Conservation (phyloP, 805 yeast genomes). For the Candida lessepsii region DNA sequence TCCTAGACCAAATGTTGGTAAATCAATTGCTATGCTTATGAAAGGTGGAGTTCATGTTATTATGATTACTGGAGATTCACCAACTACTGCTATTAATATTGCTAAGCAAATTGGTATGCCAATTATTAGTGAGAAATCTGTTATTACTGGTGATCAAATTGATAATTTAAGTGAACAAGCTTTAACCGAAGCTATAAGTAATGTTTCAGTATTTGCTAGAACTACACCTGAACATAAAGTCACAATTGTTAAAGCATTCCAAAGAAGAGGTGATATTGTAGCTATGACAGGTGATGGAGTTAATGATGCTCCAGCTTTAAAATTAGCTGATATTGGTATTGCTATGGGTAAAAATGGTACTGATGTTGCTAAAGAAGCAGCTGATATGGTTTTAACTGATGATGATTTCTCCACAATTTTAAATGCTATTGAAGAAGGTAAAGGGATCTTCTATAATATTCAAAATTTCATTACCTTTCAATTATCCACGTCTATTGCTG, state of each 20-base stretch:
- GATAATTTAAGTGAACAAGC: slow-evolving; percentile 72
- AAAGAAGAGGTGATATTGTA: slow-evolving; percentile 88
- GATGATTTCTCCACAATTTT: slow-evolving; percentile 95
- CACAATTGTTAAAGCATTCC: slow-evolving; percentile 84
- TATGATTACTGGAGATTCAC: slow-evolving; percentile 96
- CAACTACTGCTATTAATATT: slow-evolving; percentile 79
- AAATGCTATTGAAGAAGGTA: slow-evolving; percentile 94
- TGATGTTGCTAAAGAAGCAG: slow-evolving; percentile 97
- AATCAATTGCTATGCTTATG: slow-evolving; percentile 71
- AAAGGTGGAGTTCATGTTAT: slow-evolving; percentile 96
- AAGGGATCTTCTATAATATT: slow-evolving; percentile 93
- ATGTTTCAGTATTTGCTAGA: slow-evolving; percentile 89
- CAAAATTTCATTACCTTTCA: slow-evolving; percentile 95
- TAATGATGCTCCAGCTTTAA: slow-evolving; percentile 97
- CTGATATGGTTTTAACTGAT: slow-evolving; percentile 96
- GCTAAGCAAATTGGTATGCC: slow-evolving; percentile 92
- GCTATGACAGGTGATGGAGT: slow-evolving; percentile 99
- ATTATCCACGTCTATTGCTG: slow-evolving; percentile 93
- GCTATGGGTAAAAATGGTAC: slow-evolving; percentile 94
- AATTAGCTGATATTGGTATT: slow-evolving; percentile 93
- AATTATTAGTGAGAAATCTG: slow-evolving; percentile 59
- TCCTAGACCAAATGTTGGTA: slow-evolving; percentile 83
- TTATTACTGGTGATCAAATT: slow-evolving; percentile 81
- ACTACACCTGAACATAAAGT: slow-evolving; percentile 95
- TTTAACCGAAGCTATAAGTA: slow-evolving; percentile 70